phyloP scores from a whole-genome alignment of 495 filamentous ascomycete genomes.

The Bryoglossum gracile region DNA sequence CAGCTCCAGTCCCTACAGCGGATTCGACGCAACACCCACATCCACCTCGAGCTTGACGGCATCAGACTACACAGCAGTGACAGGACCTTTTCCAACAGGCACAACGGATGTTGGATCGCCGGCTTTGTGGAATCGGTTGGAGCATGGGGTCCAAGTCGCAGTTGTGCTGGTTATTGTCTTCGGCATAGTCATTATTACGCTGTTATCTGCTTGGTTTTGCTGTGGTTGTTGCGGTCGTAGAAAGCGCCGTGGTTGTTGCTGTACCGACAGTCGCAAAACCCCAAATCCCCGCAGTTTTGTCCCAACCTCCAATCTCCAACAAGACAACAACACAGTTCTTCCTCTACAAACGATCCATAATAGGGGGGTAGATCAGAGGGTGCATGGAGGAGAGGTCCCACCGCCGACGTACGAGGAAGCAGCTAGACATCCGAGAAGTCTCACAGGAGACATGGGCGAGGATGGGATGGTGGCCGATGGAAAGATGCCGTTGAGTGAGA shows the following conservation, averaged over 20 bases:
- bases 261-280: background rate
- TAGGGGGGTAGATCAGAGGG: background rate
- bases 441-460: conserved; percentile 9
- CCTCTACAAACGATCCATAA: no score
- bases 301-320: background rate
- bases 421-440: conserved; percentile 12
- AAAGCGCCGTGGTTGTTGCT: background rate
- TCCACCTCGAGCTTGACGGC: no score
- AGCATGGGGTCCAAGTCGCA: background rate
- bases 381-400: background rate
- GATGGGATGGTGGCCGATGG: conserved; percentile 22
- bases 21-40: background rate
- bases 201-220: conserved; percentile 11
- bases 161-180: background rate
- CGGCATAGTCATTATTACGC: conserved; percentile 1
- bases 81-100: no score
- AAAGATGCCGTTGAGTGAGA: conserved; percentile 25
- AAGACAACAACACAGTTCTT: no score
- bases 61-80: no score
- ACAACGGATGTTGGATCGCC: background rate
- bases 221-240: conserved; percentile 15
- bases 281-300: background rate
- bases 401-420: conserved; percentile 20
- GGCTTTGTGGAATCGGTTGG: background rate
- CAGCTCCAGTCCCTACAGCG: no score